Conservation (phyloP, 257 asterid genomes). For the Haberlea rhodopensis region DNA sequence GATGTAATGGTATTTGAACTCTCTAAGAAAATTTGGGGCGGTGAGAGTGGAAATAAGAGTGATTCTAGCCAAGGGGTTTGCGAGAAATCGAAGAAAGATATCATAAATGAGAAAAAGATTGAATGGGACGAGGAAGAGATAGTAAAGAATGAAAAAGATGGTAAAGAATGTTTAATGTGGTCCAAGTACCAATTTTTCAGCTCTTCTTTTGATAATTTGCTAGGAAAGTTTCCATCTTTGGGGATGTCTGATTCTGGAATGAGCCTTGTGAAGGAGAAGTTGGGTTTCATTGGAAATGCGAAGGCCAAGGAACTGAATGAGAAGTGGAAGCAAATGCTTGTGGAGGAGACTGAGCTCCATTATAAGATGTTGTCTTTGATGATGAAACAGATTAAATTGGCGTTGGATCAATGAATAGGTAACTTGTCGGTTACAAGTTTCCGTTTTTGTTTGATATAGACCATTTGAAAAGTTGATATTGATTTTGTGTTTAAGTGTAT, state of each 20-base stretch:
- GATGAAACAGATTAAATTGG: slow-evolving; percentile 37
- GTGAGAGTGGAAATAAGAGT: not conserved
- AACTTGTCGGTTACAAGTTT: slow-evolving; percentile 14
- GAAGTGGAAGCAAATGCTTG: slow-evolving; percentile 52
- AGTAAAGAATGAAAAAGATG: slow-evolving; percentile 22
- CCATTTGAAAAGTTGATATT: not conserved
- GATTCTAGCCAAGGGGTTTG: not conserved
- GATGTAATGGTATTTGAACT: slow-evolving; percentile 36
- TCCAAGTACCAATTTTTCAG: slow-evolving; percentile 39
- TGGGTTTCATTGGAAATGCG: slow-evolving; percentile 37
- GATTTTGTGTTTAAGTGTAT: not conserved
- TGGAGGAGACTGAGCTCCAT: slow-evolving; percentile 38
- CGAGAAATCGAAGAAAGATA: slow-evolving; percentile 17
- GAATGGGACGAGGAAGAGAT: slow-evolving; percentile 16
- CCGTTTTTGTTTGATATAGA: not conserved
- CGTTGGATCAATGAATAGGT: slow-evolving; percentile 28
- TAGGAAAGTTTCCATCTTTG: slow-evolving; percentile 15
- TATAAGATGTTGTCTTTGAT: slow-evolving; percentile 39
- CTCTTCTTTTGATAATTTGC: slow-evolving; percentile 29
- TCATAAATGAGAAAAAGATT: slow-evolving; percentile 17
- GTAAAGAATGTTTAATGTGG: slow-evolving; percentile 29
- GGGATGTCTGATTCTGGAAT: slow-evolving; percentile 12
- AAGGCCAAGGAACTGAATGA: slow-evolving; percentile 55
- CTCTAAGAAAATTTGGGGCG: slow-evolving; percentile 61
- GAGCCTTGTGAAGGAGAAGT: slow-evolving; percentile 29